phyloP scores from a whole-genome alignment of 805 yeast species.

The Barnettozyma wickerhamii region DNA sequence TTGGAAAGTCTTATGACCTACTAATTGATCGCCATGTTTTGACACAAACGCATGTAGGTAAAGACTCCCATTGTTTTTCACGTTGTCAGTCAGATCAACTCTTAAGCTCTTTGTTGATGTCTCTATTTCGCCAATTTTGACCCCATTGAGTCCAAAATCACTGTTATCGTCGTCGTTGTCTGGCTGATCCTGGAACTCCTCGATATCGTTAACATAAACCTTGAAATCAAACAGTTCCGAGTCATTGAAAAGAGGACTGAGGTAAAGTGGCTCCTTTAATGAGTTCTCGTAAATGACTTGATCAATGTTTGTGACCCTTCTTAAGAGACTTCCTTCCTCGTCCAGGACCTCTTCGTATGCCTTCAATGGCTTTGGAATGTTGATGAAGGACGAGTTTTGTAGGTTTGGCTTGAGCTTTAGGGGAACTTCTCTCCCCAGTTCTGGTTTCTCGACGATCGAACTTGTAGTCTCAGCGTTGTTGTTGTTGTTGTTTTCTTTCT shows the following conservation, averaged over 20 bases:
- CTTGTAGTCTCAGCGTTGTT: too few relatives aligned
- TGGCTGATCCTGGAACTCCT: slow-evolving; percentile 6
- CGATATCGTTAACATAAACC: slow-evolving; percentile 22
- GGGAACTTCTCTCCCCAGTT: too few relatives aligned
- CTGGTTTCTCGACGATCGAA: too few relatives aligned
- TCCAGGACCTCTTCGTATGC: slow-evolving; percentile 5
- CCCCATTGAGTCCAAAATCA: slow-evolving; percentile 7
- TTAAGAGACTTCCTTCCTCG: slow-evolving; percentile 12
- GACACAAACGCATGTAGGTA: slow-evolving; percentile 30
- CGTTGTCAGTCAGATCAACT: slow-evolving; percentile 16
- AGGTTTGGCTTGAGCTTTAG: slow-evolving; percentile 12
- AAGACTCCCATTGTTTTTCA: slow-evolving; percentile 29
- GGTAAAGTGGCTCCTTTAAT: slow-evolving; percentile 13
- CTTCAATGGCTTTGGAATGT: slow-evolving; percentile 14
- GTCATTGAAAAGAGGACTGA: slow-evolving; percentile 20
- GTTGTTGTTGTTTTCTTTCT: background rate
- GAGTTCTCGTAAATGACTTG: slow-evolving; percentile 25
- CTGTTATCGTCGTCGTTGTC: background rate
- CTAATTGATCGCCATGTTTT: slow-evolving; percentile 14
- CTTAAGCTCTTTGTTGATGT: slow-evolving; percentile 8
- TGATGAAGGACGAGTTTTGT: slow-evolving; percentile 7
- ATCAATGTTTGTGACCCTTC: slow-evolving; percentile 15
- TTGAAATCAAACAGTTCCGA: slow-evolving; percentile 16
- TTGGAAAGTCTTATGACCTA: slow-evolving; percentile 21
- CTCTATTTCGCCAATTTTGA: slow-evolving; percentile 11